Base-by-base conservation (phyloP, 2,329 filamentous ascomycete species). In the Scolecobasidium constrictum region DNA sequence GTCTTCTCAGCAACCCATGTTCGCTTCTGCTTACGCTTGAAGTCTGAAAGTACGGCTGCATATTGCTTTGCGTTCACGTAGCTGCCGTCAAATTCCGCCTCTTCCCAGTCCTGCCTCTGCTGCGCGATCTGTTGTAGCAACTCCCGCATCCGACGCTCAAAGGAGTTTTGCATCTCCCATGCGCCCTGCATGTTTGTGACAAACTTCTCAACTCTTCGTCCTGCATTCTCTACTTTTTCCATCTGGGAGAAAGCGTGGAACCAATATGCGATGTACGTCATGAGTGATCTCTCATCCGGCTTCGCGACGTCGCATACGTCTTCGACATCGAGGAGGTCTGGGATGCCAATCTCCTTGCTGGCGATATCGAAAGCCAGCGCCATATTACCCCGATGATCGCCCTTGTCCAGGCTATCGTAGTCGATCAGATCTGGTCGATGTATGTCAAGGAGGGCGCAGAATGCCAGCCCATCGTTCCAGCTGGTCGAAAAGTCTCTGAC, bases 211-310 rank as follows among this genome's bases (percentile, higher is more conserved):
- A 98, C 92, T 52, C 92, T 78, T 47, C 92, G 78, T 4, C 92
- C 92, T 3, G 92, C 92, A 59, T 98, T 98, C 64, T 98, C 92
- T 6, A 98, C 92, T 60, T 90, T 84, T 66, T 98, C 92, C 81
- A 98, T 93, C 57, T 96, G 90, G 21, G 90, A 96, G 61, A 98
- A 98, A 53, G 92, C 92, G 59, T 98, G 92, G 73, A 98, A 98
- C 92, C 92, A 98, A 69, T 98, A 98, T 50, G 92, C 92, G 54
- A 98, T 98, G 63, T 98, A 98, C 1, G 92, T 98, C 92, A 98
- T 98, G 59, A 98, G 73, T 60, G 85, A 93, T 53, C 86, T 81
- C 64, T 98, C 92, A 60, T 98, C 92, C 18, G 92, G 92, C 66
- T 92, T 93, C 18, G 87, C 76, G 20, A 98, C 90, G 59, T 98